A percentile compares a stretch with the other conserved stretches of the same genome.
These are phyloP conservation scores for Climacium dendroides DNA, from an alignment of 225 moss, liverwort and hornwort species.

Conservation along the genomic window DNA sequence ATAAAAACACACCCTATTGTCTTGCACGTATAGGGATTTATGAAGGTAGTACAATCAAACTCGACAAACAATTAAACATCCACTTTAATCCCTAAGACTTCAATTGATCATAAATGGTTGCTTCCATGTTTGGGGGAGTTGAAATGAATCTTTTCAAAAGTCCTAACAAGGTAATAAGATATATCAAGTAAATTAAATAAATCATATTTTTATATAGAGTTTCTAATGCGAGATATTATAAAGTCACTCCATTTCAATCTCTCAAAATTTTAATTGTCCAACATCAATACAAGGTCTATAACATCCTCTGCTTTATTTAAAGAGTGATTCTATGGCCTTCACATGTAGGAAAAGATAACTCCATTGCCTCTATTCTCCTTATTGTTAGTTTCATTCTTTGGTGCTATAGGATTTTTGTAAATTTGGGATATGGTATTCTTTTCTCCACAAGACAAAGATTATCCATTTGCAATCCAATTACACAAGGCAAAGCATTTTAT, in stretches of 20 bases:
- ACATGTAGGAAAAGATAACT: neutral
- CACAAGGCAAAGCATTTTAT: too few species aligned
- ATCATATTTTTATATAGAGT: too few species aligned
- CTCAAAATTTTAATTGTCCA: neutral
- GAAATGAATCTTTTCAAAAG: neutral
- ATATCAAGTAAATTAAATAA: neutral
- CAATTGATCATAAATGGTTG: neutral
- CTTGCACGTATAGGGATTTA: rapidly evolving
- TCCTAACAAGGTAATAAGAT: neutral
- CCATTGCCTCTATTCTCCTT: neutral
- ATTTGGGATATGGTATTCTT: neutral
- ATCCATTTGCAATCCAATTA: too few species aligned
- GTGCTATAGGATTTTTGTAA: neutral
- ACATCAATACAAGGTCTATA: neutral
- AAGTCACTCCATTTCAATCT: neutral
- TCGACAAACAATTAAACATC: neutral
- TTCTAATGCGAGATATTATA: neutral
- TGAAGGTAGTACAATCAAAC: neutral
- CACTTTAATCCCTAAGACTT: too few species aligned
- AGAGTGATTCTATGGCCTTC: neutral
- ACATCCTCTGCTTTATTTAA: neutral
- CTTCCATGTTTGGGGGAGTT: too few species aligned
- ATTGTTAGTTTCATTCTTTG: neutral
- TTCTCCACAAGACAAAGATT: neutral
- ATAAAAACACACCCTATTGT: neutral